Evolutionary conservation across 108 stramenopile species (phyloP).

Genomic region (Conticribra weissflogii): DNA sequence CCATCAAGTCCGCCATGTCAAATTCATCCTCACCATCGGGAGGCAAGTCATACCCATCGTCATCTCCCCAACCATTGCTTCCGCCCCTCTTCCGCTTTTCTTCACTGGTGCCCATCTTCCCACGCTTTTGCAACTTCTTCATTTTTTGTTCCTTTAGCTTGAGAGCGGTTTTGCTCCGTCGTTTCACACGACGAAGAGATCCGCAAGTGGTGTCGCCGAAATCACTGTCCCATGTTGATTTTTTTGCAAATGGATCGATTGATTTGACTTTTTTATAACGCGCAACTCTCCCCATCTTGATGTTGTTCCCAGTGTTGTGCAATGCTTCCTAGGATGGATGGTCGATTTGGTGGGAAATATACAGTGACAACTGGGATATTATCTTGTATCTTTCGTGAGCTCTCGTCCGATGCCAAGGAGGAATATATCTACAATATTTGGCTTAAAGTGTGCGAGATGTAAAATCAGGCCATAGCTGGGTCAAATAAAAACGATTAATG

Average conservation of each 20-base stretch:
- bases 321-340: no score
- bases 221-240: slow-evolving; percentile 36
- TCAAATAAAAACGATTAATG: no score
- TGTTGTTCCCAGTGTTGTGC: no score
- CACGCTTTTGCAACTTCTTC: slow-evolving; percentile 19
- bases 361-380: no score
- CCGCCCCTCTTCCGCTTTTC: slow-evolving; percentile 27
- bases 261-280: slow-evolving; percentile 57
- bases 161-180: slow-evolving; percentile 43
- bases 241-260: slow-evolving; percentile 55
- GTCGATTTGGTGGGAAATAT: no score
- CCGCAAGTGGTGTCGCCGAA: slow-evolving; percentile 37
- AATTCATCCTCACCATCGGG: slow-evolving; percentile 53
- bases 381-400: no score
- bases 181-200: slow-evolving; percentile 38
- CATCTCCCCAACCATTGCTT: slow-evolving; percentile 39
- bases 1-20: slow-evolving; percentile 45
- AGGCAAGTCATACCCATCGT: slow-evolving; percentile 48
- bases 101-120: slow-evolving; percentile 16
- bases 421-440: no score
- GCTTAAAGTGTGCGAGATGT: no score
- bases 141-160: slow-evolving; percentile 44
- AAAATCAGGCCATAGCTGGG: no score
- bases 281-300: slow-evolving; percentile 47
- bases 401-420: no score